Evolutionary conservation across 1,284 basidiomycete species (phyloP).

Genomic region (Trametes hirsuta): DNA sequence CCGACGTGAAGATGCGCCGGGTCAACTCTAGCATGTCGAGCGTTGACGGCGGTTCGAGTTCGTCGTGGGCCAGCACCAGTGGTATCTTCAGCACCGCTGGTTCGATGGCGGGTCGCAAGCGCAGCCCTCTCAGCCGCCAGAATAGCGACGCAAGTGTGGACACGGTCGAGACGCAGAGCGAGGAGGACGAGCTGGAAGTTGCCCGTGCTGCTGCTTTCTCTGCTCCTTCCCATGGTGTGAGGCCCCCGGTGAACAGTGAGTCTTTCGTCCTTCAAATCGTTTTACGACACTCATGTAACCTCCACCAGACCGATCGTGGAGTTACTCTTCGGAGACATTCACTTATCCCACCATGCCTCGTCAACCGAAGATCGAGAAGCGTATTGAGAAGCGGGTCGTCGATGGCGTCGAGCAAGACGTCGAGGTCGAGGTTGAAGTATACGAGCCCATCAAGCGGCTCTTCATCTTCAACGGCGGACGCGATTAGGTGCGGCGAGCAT

Average conservation of each 20-base stretch:
- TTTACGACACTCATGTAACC: conserved; percentile 16
- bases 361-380: conserved; percentile 56
- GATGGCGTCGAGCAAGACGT: conserved; percentile 56
- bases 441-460: conserved; percentile 47
- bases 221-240: conserved; percentile 28
- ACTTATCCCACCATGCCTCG: conserved; percentile 68
- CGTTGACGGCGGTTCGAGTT: conserved; percentile 26
- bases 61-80: conserved; percentile 26
- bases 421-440: conserved; percentile 55
- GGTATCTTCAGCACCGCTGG: conserved; percentile 8
- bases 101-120: conserved; percentile 26
- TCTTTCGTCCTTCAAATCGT: neutral
- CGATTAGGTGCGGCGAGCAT: conserved; percentile 11
- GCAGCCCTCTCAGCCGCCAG: conserved; percentile 46
- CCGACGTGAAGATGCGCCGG: conserved; percentile 57
- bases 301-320: conserved; percentile 62
- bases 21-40: conserved; percentile 32
- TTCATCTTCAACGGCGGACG: conserved; percentile 49
- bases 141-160: conserved; percentile 36
- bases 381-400: conserved; percentile 47
- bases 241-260: conserved; percentile 34
- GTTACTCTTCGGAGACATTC: conserved; percentile 62
- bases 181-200: conserved; percentile 30
- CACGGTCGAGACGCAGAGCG: conserved; percentile 41
- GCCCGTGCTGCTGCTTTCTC: conserved; percentile 16